Evolutionary conservation across 192 early-diverging fungal species (phyloP).

Genomic region (Entomortierella chlamydospora): DNA sequence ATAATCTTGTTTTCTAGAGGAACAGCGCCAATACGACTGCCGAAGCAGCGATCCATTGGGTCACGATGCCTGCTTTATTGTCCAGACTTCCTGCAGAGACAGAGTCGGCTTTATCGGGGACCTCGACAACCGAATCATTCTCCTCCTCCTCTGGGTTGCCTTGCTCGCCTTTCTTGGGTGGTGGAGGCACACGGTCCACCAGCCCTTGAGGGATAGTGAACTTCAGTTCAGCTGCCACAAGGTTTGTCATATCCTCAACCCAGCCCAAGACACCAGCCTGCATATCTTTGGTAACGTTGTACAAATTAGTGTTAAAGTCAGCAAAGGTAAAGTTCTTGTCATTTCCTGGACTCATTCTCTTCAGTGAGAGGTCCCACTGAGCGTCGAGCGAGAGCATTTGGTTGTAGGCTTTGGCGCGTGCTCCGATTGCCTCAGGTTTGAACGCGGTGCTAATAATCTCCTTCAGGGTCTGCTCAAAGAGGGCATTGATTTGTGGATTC

Average conservation of each 20-base stretch:
- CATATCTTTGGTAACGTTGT: slow-evolving; percentile 23
- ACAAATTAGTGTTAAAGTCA: slow-evolving; percentile 39
- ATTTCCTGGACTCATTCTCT: slow-evolving; percentile 15
- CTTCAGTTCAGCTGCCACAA: slow-evolving; percentile 17
- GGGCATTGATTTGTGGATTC: slow-evolving; percentile 24
- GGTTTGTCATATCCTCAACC: slow-evolving; percentile 13
- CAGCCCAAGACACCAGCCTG: slow-evolving; percentile 26
- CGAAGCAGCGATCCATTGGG: too few relatives aligned
- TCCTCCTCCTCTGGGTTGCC: slow-evolving; percentile 42
- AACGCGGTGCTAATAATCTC: slow-evolving; percentile 47
- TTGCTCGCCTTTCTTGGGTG: slow-evolving; percentile 26
- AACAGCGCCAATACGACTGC: too few relatives aligned
- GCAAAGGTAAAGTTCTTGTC: slow-evolving; percentile 30
- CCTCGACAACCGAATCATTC: slow-evolving; percentile 4
- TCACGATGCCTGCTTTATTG: too few relatives aligned
- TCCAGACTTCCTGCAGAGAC: background rate
- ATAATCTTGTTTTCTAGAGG: too few relatives aligned
- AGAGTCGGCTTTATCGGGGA: background rate
- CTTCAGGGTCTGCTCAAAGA: slow-evolving; percentile 46
- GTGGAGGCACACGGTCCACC: slow-evolving; percentile 33
- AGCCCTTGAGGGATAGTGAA: slow-evolving; percentile 31
- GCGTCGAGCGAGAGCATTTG: slow-evolving; percentile 49
- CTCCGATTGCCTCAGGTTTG: slow-evolving; percentile 42
- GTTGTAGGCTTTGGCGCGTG: slow-evolving; percentile 44
- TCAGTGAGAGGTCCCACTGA: slow-evolving; percentile 44